A percentile compares a stretch with the other conserved stretches of the same genome.
phyloP scores from a whole-genome alignment of 768 basidiomycete species.

The Lactarius deliciosus region DNA sequence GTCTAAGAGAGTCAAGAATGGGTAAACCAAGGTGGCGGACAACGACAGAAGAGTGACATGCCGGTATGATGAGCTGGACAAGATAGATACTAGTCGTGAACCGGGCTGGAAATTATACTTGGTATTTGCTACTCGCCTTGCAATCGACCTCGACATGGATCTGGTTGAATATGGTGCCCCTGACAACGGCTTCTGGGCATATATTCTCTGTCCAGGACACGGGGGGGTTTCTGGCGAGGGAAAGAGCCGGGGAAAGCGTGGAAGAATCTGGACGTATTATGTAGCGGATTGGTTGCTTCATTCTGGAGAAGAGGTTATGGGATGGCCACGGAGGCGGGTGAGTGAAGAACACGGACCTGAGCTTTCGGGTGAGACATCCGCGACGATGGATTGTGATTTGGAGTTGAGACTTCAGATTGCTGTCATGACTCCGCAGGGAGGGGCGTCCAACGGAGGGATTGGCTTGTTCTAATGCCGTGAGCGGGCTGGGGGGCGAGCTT shows the following conservation, averaged over 20 bases:
- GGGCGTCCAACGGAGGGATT: background rate
- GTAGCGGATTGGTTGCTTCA: conserved; percentile 4
- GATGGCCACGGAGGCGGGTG: background rate
- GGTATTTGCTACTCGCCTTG: conserved; percentile 3
- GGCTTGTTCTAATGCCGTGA: background rate
- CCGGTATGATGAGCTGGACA: conserved; percentile 18
- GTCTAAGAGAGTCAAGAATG: background rate
- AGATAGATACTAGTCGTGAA: background rate
- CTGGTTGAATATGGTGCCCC: conserved; percentile 8
- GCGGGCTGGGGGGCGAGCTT: background rate
- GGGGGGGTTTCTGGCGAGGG: background rate
- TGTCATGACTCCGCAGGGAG: background rate
- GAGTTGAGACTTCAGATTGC: conserved; percentile 6
- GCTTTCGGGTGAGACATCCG: conserved; percentile 5
- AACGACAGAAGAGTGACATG: background rate
- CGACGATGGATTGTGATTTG: conserved; percentile 16
- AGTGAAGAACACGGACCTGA: conserved; percentile 13
- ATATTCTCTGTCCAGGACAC: conserved; percentile 11
- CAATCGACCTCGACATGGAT: conserved; percentile 25
- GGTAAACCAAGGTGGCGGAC: background rate
- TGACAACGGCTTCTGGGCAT: conserved; percentile 9
- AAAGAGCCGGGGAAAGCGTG: background rate
- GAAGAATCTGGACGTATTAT: background rate
- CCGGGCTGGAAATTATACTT: background rate
- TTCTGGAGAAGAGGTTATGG: background rate